Base-by-base conservation (phyloP, 306 rosid genomes). In the Sicyos baderoa region DNA sequence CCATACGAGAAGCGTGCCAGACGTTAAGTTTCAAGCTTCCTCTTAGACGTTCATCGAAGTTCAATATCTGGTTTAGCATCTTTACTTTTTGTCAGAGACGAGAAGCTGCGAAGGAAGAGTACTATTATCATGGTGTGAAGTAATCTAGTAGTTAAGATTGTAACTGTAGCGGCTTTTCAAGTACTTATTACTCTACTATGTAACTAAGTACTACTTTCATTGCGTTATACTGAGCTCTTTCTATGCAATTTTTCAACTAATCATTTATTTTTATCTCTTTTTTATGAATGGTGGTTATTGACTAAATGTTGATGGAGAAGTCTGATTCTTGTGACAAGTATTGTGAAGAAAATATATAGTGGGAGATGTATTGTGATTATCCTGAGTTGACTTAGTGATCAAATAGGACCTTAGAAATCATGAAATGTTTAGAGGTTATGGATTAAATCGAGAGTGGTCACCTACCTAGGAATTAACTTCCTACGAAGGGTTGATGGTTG, bases 1-100 rank as follows among this genome's bases (percentile, higher is more conserved):
- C 74, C 80, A 62, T 76, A 79, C 42, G 80, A 78, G 14, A 78
- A 72, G 52, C 70, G 49, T 27, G 75, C 71, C 54, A 57, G 83
- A 11, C 76, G 70, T 47, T 78, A 72, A 74, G 65, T 66, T 76
- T 15, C 67, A n/a, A 42, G 11, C 17, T 25, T 48, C 16, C 42
- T 25, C 68, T 56, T 57, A 22, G 75, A 45, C 52, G 62, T 18
- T 15, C 35, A 17, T 35, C 53, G 73, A 13, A 70, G 49, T 53
- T 52, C 61, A 22, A 27, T 70, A n/a, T 68, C 73, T 67, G 72
- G 72, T 25, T 49, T 67, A 49, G 53, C 57, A 67, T 65, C 72
- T 23, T 23, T 67, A 67, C 57, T 67, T 48, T 25, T 40, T 42
- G 7, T 25, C 40, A n/a, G 49, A 61, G 72, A 56, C 22, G 72